These are phyloP conservation scores for Penicillium digitatum DNA, from an alignment of 2,329 filamentous ascomycete species.

Conservation along the genomic window DNA sequence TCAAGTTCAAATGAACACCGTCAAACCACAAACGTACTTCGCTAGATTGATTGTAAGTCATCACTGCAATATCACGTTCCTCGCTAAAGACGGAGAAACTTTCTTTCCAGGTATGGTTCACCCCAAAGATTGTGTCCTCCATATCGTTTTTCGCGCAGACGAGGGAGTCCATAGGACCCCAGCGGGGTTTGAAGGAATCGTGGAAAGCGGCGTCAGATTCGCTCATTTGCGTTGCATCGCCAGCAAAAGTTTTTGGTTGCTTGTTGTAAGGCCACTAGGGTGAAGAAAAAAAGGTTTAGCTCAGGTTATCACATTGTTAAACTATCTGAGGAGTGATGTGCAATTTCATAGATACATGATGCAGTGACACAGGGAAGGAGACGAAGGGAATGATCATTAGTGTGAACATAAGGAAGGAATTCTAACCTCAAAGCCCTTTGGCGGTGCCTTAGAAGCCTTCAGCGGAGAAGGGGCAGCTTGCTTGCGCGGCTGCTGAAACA, in stretches of 20 bases:
- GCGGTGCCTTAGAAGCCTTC: constrained; percentile 54
- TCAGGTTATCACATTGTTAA: constrained; percentile 37
- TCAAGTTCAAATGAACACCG: neutral
- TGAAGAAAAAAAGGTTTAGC: constrained; percentile 35
- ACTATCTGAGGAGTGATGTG: constrained; percentile 24
- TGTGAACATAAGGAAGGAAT: constrained; percentile 29
- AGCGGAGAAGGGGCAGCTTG: constrained; percentile 47
- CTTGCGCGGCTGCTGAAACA: constrained; percentile 67
- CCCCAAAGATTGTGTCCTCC: constrained; percentile 17
- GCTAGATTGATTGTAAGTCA: constrained; percentile 23
- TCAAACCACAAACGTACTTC: constrained; percentile 17
- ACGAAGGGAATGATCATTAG: constrained; percentile 35
- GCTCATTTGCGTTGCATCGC: constrained; percentile 59
- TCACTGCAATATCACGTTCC: constrained; percentile 31
- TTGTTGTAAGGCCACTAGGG: constrained; percentile 83
- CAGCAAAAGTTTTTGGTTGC: constrained; percentile 64
- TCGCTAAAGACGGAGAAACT: constrained; percentile 47
- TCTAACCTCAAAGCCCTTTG: constrained; percentile 86
- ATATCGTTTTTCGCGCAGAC: constrained; percentile 56
- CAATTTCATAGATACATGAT: constrained; percentile 22
- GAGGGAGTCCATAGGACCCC: constrained; percentile 70
- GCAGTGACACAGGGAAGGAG: constrained; percentile 44
- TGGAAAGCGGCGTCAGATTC: constrained; percentile 65
- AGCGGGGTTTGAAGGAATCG: constrained; percentile 70
- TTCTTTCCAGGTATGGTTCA: constrained; percentile 49